phyloP scores from a whole-genome alignment of 495 filamentous ascomycete species.

The Tuber borchii region DNA sequence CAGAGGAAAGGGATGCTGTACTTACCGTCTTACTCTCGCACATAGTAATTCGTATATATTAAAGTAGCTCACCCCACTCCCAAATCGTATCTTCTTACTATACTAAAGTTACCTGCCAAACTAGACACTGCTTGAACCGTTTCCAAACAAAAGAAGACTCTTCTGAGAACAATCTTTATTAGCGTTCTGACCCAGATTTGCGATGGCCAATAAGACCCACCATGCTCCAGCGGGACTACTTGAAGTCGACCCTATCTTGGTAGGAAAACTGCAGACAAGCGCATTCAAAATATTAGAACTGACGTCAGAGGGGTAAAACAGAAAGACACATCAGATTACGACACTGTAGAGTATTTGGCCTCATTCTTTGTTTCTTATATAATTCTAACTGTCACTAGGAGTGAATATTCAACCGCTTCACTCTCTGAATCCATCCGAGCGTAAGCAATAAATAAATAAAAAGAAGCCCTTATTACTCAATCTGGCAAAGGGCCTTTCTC shows the following conservation, averaged over 20 bases:
- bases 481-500: background rate
- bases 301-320: background rate
- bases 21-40: background rate
- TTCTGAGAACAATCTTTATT: background rate
- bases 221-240: background rate
- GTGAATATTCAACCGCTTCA: constrained; percentile 22
- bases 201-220: background rate
- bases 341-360: background rate
- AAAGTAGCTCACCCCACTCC: background rate
- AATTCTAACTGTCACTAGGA: constrained; percentile 7
- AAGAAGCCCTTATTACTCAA: background rate
- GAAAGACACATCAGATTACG: background rate
- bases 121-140: background rate
- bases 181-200: background rate
- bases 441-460: constrained; percentile 10
- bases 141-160: background rate
- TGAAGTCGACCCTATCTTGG: constrained; percentile 15
- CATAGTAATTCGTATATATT: background rate
- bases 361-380: background rate
- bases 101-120: background rate
- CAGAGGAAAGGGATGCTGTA: background rate
- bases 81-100: background rate
- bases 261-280: constrained; percentile 3
- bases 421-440: constrained; percentile 21
- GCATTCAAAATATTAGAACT: background rate